Base-by-base conservation (phyloP, 345 rosid species). In the Arabis hirsuta region DNA sequence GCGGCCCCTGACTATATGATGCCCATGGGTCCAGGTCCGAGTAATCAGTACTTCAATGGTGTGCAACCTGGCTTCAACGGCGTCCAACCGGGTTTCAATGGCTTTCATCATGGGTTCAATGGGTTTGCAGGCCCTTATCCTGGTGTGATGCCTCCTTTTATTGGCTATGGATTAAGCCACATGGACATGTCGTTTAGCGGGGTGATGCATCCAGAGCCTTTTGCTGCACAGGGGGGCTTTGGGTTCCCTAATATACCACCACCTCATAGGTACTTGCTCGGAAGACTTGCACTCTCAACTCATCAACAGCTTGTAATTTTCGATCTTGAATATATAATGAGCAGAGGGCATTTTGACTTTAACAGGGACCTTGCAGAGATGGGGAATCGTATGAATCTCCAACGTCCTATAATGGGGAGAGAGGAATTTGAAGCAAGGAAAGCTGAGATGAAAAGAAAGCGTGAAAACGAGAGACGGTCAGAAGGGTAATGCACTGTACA, bases 391-490 rank as follows among this genome's bases (percentile, higher is more conserved):
- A 85, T 85, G 92, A 69, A 62, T 80, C 73, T 66, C 38, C 85
- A 83, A 48, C 87, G 89, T 73, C 96, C 93, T 19, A 65, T 86
- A 34, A 82, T 91, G 99, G 90, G 99, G 80, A 86, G 97, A 76
- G 97, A 91, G 64, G 96, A 95, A 74, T 91, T 95, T 78, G 94
- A 88, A 82, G 96, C 97, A 20, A 82, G 87, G 79, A 89, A 95
- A 87, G 96, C 98, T 73, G 90, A 86, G 78, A 65, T 92, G 79
- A 86, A 89, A 86, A 84, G 96, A 81, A 87, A 85, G 67, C 92
- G 90, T 73, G 98, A 95, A 74, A 87, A 72, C 50, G 97, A 88
- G 84, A 87, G 86, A 62, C 83, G 80, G 29, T 84, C 80, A 77
- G 90, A 88, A 80, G 84, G 98, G 99, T 95, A 82, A 8, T 12